Evolutionary conservation across 805 yeast species (phyloP).

Genomic region (Saturnispora kantuleensis): DNA sequence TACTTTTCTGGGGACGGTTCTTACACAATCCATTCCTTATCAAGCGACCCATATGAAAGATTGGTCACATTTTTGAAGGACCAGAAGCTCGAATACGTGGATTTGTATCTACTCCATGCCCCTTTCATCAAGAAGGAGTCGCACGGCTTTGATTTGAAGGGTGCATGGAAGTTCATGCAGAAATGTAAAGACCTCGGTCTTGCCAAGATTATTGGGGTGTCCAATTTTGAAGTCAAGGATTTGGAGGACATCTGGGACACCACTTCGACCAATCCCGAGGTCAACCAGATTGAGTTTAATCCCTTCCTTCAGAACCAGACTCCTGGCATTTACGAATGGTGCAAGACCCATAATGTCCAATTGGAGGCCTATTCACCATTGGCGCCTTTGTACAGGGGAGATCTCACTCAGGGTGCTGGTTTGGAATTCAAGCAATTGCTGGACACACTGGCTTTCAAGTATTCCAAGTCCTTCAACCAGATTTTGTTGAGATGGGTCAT

Average conservation of each 20-base stretch:
- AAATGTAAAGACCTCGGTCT: conserved; percentile 42
- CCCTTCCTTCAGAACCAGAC: conserved; percentile 59
- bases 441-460: conserved; percentile 25
- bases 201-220: conserved; percentile 59
- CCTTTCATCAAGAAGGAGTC: conserved; percentile 41
- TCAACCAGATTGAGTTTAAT: conserved; percentile 63
- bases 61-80: conserved; percentile 31
- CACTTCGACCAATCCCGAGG: conserved; percentile 49
- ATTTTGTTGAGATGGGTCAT: conserved; percentile 37
- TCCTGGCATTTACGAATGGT: conserved; percentile 44
- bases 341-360: conserved; percentile 37
- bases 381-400: conserved; percentile 45
- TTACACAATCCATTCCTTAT: conserved; percentile 47
- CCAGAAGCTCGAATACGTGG: conserved; percentile 38
- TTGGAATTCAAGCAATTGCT: conserved; percentile 27
- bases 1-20: conserved; percentile 30
- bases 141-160: conserved; percentile 37
- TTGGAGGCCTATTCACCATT: conserved; percentile 64
- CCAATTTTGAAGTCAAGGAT: conserved; percentile 49
- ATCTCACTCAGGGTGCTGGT: conserved; percentile 30
- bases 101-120: conserved; percentile 53
- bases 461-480: conserved; percentile 31
- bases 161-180: conserved; percentile 52
- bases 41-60: conserved; percentile 46
- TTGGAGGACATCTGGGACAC: conserved; percentile 33